Conservation (phyloP, 2,329 filamentous ascomycete species). For the Paradendryphiella salina region DNA sequence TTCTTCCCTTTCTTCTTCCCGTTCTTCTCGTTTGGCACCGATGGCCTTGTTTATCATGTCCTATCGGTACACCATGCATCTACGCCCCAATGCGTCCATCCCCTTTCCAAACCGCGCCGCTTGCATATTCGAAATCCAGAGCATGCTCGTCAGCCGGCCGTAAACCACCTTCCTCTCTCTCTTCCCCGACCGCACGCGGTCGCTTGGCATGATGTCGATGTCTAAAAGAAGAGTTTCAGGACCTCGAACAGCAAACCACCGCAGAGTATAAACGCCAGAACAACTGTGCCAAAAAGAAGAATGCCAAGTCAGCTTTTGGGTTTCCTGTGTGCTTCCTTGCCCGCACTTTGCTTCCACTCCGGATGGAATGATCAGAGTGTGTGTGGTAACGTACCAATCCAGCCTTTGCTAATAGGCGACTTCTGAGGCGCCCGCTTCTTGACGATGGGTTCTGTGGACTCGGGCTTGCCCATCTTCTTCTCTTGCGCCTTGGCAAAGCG, state of each 20-base stretch:
- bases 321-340: too few species aligned
- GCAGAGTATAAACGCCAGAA: conserved; percentile 66
- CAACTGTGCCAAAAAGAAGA: conserved; percentile 52
- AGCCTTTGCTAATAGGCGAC: conserved; percentile 59
- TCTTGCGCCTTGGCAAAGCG: conserved; percentile 76
- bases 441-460: conserved; percentile 50
- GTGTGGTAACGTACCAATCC: conserved; percentile 59
- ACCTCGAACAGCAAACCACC: conserved; percentile 64
- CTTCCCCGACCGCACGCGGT: not conserved
- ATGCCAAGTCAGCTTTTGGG: too few species aligned
- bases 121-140: too few species aligned
- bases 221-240: conserved; percentile 52
- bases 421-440: conserved; percentile 53
- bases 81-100: not conserved
- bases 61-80: not conserved
- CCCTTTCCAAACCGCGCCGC: not conserved
- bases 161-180: not conserved
- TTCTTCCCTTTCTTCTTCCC: too few species aligned
- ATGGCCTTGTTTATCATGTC: not conserved
- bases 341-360: too few species aligned
- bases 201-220: not conserved
- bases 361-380: not conserved
- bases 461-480: conserved; percentile 70
- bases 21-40: not conserved
- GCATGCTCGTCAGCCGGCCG: too few species aligned